Base-by-base conservation (phyloP, 768 basidiomycete species). In the Naganishia randhawae region DNA sequence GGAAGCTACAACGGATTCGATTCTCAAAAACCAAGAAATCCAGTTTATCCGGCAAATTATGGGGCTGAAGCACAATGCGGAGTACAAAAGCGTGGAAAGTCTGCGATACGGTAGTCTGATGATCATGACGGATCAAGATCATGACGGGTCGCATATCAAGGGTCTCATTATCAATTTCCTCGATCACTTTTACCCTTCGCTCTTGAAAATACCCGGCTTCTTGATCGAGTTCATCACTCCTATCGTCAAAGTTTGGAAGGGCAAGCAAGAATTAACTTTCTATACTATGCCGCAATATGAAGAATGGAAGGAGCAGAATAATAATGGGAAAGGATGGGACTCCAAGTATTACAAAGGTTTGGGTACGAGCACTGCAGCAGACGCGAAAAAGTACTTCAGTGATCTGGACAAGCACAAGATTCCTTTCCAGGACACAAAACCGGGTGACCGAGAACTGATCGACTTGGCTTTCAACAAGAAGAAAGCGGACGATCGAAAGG, bases 61-160 rank as follows among this genome's bases (percentile, higher is more conserved):
- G 84, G 96, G 96, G 4, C 81, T 98, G 65, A 92, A 94, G 77
- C 92, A 96, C 77, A 91, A 89, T 76, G 93, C 93, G 80, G 88
- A 89, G 71, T 99, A 99, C 80, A 82, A 82, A 42, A 85, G 84
- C 61, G 81, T 85, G 17, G 77, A 77, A 39, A 88, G 85, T 71
- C 81, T 99, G 74, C 87, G 96, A 31, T 99, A 99, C 75, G 96
- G 96, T 1, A 87, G 88, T 61, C 78, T 99, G 55, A 99, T 99
- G 96, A 91, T 99, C 73, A 99, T 99, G 96, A 92, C 96, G 4
- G 96, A 99, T 88, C 95, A 97, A 92, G 96, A 99, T 86, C 92
- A 98, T 81, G 96, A 99, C 81, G 96, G 96, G 62, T 98, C 96
- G n/a, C 96, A 99, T 81, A 99, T 99, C 82, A 99, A 99, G 80